These are phyloP conservation scores for Clonostachys chloroleuca DNA, from an alignment of 2,329 filamentous ascomycete genomes.

Conservation along the genomic window DNA sequence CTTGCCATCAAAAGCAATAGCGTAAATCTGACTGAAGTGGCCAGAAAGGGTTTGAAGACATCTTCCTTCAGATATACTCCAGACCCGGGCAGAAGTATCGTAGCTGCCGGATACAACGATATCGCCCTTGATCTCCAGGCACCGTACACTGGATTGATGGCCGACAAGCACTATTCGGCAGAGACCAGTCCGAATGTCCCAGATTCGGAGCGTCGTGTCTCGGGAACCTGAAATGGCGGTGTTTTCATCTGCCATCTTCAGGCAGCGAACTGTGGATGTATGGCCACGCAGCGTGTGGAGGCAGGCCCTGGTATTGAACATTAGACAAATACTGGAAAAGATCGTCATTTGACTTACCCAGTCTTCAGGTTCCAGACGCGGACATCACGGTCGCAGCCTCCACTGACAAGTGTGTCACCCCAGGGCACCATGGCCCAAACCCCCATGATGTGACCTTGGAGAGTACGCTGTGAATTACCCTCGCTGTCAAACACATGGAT, in stretches of 20 bases:
- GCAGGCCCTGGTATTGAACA: constrained; percentile 50
- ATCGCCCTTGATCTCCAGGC: constrained; percentile 92
- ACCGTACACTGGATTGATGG: constrained; percentile 92
- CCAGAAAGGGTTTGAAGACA: constrained; percentile 87
- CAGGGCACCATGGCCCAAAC: constrained; percentile 99
- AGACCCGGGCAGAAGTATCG: constrained; percentile 93
- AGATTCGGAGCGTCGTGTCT: constrained; percentile 90
- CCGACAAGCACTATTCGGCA: constrained; percentile 91
- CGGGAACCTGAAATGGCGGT: constrained; percentile 95
- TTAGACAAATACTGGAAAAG: background rate
- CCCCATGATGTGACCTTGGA: constrained; percentile 97
- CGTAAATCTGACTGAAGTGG: constrained; percentile 98
- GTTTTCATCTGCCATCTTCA: constrained; percentile 94
- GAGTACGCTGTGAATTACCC: constrained; percentile 79
- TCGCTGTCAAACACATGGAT: constrained; percentile 97
- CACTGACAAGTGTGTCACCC: constrained; percentile 91
- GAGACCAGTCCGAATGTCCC: constrained; percentile 84
- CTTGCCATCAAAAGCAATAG: constrained; percentile 93
- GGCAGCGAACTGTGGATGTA: constrained; percentile 91
- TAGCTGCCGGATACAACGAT: constrained; percentile 98
- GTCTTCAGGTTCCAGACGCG: constrained; percentile 94
- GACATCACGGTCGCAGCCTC: constrained; percentile 94
- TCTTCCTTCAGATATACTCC: constrained; percentile 94
- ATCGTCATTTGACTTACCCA: constrained; percentile 52
- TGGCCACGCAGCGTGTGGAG: constrained; percentile 86